Percentiles rank a stretch among this genome's conserved stretches.
Evolutionary conservation across 2,329 filamentous ascomycete species (phyloP).

Genomic region (Dactylellina haptotyla): DNA sequence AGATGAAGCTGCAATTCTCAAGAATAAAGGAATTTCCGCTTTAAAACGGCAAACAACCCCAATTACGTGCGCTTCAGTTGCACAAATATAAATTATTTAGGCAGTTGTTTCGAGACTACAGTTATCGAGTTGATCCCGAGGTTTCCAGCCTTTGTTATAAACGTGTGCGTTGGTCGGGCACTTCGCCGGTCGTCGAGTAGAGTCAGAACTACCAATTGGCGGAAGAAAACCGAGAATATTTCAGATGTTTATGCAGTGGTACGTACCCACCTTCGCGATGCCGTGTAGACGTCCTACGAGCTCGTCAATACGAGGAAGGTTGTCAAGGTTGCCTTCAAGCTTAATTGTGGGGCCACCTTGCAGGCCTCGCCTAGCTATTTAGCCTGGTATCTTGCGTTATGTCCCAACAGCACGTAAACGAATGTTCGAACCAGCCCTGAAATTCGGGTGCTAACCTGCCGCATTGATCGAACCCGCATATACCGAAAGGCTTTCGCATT

Average conservation of each 20-base stretch:
- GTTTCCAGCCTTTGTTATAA: conserved; percentile 13
- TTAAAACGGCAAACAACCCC: background rate
- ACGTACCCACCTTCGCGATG: conserved; percentile 14
- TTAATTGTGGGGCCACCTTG: conserved; percentile 17
- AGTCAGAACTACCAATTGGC: conserved; percentile 18
- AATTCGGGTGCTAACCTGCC: background rate
- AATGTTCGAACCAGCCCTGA: background rate
- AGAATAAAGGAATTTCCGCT: background rate
- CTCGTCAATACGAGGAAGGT: conserved; percentile 22
- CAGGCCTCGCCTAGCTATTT: background rate
- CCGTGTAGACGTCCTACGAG: conserved; percentile 20
- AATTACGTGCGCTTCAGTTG: background rate
- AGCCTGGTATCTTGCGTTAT: background rate
- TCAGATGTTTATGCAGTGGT: background rate
- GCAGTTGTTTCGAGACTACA: background rate
- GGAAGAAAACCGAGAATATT: conserved; percentile 20
- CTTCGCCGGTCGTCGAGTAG: background rate
- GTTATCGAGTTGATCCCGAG: conserved; percentile 18
- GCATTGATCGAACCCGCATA: background rate
- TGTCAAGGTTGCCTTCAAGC: conserved; percentile 17
- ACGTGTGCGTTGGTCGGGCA: conserved; percentile 5
- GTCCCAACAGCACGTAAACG: background rate
- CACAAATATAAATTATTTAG: background rate
- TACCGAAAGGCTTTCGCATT: background rate
- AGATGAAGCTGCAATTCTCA: background rate